Percentiles rank a stretch among this genome's conserved stretches.
phyloP scores from a whole-genome alignment of 225 moss, liverwort and hornwort genomes.

The Neckera pumila region DNA sequence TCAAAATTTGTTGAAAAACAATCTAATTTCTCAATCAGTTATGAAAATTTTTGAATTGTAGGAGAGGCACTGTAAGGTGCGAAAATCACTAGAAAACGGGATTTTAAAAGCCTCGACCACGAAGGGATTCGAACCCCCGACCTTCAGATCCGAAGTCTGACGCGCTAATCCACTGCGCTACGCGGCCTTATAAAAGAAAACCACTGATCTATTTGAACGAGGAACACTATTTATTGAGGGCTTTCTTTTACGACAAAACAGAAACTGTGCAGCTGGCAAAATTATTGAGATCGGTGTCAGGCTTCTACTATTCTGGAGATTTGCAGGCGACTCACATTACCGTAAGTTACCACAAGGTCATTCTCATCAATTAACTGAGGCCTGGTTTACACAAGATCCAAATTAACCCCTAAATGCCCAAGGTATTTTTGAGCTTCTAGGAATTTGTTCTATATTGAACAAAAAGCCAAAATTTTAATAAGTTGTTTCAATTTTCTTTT shows the following conservation, averaged over 20 bases:
- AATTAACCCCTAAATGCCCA: too few species aligned
- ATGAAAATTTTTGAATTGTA: too few species aligned
- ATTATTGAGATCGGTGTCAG: background rate
- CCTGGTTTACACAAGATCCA: background rate
- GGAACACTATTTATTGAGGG: accelerated
- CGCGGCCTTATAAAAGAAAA: conserved; percentile 6
- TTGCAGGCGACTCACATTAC: background rate
- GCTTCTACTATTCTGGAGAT: background rate
- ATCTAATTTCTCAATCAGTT: background rate
- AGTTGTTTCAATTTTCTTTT: too few species aligned
- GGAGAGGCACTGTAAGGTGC: background rate
- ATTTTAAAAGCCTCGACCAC: background rate
- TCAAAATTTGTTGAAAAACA: background rate
- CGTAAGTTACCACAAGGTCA: background rate
- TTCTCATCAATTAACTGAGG: too few species aligned
- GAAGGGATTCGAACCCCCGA: conserved; percentile 74
- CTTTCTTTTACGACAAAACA: too few species aligned
- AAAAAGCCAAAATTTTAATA: too few species aligned
- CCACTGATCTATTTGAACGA: accelerated
- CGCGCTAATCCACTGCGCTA: conserved; percentile 90
- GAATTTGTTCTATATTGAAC: too few species aligned
- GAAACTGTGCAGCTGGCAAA: background rate
- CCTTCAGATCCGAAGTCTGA: conserved; percentile 77
- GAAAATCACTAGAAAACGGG: background rate
- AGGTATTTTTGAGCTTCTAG: too few species aligned